These are phyloP conservation scores for Vicia sativa DNA, from an alignment of 306 rosid genomes.

Conservation along the genomic window DNA sequence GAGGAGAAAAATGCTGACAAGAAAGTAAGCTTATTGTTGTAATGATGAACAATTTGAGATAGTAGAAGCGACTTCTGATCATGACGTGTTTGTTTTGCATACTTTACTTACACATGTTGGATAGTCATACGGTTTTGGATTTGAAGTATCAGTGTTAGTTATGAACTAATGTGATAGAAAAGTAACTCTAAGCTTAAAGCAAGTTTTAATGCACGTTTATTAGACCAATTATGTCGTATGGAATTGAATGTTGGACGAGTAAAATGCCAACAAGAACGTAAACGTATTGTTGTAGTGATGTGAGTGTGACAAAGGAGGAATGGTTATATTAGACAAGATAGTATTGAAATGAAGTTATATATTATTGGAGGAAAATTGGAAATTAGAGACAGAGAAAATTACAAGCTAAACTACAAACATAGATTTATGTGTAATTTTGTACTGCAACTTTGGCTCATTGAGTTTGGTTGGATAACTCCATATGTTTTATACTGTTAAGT, in stretches of 20 bases:
- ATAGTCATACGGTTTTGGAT: no score
- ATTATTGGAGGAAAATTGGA: neutral
- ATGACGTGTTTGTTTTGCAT: neutral
- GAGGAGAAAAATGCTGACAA: neutral
- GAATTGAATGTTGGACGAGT: neutral
- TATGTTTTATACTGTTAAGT: neutral
- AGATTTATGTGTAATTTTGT: neutral
- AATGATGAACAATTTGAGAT: neutral
- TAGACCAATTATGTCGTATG: neutral
- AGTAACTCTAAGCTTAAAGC: neutral
- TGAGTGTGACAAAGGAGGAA: neutral
- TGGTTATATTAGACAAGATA: neutral
- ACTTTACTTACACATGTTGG: no score
- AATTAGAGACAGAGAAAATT: slow-evolving; percentile 1
- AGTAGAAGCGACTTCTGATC: neutral
- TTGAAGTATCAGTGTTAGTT: neutral
- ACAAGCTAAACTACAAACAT: neutral
- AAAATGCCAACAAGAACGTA: neutral
- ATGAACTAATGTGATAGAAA: neutral
- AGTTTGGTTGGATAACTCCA: neutral
- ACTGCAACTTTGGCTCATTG: slow-evolving; percentile 23
- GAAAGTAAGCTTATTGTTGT: neutral
- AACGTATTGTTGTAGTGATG: neutral
- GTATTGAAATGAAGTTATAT: neutral
- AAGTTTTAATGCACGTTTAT: neutral